Evolutionary conservation across 2,329 filamentous ascomycete species (phyloP), one percentile per base, ranked within the genome.

Genomic region (Nigrospora osmanthi): DNA sequence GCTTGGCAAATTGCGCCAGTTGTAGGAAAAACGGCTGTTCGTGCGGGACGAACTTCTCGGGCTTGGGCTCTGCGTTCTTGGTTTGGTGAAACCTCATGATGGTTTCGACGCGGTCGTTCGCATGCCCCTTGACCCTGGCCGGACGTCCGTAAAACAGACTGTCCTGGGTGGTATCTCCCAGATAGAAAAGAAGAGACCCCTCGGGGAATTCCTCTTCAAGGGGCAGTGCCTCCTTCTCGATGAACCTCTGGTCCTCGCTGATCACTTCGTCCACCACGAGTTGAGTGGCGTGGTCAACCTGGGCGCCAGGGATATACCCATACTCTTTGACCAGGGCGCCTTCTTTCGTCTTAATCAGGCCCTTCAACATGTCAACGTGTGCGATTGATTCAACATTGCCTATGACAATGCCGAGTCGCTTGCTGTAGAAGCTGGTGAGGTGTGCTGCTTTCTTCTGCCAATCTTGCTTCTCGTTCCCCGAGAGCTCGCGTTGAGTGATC

Each of bases 261-360:
- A 89, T 69, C 36, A 97, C 91, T 49, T 89, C 79, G 57, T 96
- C 89, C 13, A 98, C 91, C 42, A 97, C 75, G 15, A 87, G 82
- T 61, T 98, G 93, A 3, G 89, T 78, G n/a, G 93, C 89, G 62
- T 91, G 96, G 44, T 94, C 86, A 7, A 83, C 86, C 60, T 96
- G 89, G 58, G 93, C 76, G 38, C 91, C 91, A 3, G 84, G 81
- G 40, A 96, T 86, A 42, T 85, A 78, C 15, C 81, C 89, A 60
- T 95, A 98, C 58, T 97, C 89, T 67, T 98, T 98, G 56, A 96
- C 69, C 3, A 89, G 85, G 11, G 91, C 87, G 38, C 93, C 93
- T 33, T 91, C 84, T 49, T 96, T 89, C 1, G 87, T 94, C 72
- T 95, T 96, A 56, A 78, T 76, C 50, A 98, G 73, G 17, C 94